Evolutionary conservation across 2,329 filamentous ascomycete species (phyloP), one percentile per base, ranked within the genome.

Genomic region (Huntiella moniliformis): DNA sequence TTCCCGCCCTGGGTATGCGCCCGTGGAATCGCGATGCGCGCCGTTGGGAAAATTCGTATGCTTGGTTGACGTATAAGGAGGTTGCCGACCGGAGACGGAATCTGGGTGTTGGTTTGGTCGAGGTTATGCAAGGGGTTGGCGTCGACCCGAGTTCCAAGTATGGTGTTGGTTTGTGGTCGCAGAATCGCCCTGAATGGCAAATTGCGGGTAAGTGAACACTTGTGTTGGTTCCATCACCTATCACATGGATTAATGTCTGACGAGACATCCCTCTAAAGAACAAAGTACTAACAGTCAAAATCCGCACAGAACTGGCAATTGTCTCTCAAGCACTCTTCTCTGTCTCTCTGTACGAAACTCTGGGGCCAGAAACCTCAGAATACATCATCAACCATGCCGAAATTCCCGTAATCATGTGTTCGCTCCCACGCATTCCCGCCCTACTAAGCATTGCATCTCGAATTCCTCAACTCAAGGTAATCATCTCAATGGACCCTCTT

Each of bases 331-430:
- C 80, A 5, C 74, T 96, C 28, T 96, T 72, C 63, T 83, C 81
- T 16, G 86, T 98, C 46, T 94, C 88, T 4, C 79, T 98, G 43
- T 98, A 98, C 67, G 91, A 96, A 62, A 95, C 88, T 10, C 74
- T 98, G 4, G 88, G 88, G 7, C 80, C 88, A 10, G 84, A 94
- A 53, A 76, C 87, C 2, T 87, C 83, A 48, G 86, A 96, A 64
- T 96, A 83, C 65, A 95, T 98, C 61, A 81, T 96, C 65, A 92
- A 92, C 62, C 88, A 96, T 60, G 76, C 85, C 46, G 71, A 78
- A 51, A 66, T 96, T 47, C 62, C 70, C 49, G 83, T 78, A 56
- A 75, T 96, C 35, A 77, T 81, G 51, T 79, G 82, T 49, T 86
- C 82, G 22, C 67, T 95, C 39, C 75, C 77, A 38, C 87, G 94